These are phyloP conservation scores for Pseudogymnoascus sp. DNA, from an alignment of 2,329 filamentous ascomycete genomes.

Conservation along the genomic window DNA sequence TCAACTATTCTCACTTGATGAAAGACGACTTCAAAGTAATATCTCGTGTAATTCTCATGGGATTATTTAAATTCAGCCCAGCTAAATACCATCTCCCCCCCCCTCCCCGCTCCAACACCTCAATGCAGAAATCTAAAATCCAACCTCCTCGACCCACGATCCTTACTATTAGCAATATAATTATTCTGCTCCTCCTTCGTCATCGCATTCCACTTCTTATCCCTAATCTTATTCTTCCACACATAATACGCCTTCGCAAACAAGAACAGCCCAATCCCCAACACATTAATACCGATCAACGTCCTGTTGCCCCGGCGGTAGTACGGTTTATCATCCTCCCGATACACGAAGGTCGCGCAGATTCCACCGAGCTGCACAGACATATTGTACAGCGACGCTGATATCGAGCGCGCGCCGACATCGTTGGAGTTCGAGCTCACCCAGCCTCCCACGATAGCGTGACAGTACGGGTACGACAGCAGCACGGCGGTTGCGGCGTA, in stretches of 20 bases:
- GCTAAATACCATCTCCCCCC: neutral
- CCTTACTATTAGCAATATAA: slow-evolving; percentile 36
- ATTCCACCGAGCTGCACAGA: slow-evolving; percentile 36
- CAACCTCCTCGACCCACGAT: slow-evolving; percentile 33
- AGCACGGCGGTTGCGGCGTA: slow-evolving; percentile 33
- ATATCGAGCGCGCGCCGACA: slow-evolving; percentile 56
- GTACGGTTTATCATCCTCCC: slow-evolving; percentile 41
- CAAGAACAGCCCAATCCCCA: slow-evolving; percentile 38
- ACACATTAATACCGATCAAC: slow-evolving; percentile 43
- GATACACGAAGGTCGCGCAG: slow-evolving; percentile 38
- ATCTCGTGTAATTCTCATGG: neutral
- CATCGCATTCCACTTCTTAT: slow-evolving; percentile 40
- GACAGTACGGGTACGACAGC: slow-evolving; percentile 21
- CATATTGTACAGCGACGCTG: slow-evolving; percentile 56
- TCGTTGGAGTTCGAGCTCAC: slow-evolving; percentile 53
- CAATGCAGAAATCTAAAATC: slow-evolving; percentile 35
- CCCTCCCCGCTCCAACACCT: neutral
- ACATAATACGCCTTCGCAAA: slow-evolving; percentile 44
- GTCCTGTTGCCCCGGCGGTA: slow-evolving; percentile 50
- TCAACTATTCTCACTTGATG: neutral
- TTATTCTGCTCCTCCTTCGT: slow-evolving; percentile 36
- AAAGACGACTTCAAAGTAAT: neutral
- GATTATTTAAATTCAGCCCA: neutral
- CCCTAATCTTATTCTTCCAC: slow-evolving; percentile 35
- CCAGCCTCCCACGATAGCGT: slow-evolving; percentile 34